phyloP scores from a whole-genome alignment of 352 stramenopile genomes.

The Pythium brassicae region DNA sequence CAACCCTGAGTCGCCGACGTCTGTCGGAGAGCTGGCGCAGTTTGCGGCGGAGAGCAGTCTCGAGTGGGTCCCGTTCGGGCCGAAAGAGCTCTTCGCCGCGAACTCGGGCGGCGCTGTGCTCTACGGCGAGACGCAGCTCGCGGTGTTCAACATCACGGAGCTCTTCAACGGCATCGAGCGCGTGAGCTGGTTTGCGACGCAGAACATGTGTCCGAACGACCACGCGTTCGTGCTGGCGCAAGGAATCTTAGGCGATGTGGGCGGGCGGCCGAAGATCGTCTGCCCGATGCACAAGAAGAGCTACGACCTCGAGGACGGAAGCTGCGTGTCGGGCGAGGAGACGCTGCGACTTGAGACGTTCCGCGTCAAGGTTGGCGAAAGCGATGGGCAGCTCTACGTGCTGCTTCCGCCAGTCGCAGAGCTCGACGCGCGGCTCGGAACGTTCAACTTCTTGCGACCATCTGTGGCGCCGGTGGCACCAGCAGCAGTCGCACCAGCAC shows the following conservation, averaged over 20 bases:
- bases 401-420: slow-evolving; percentile 69
- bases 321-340: slow-evolving; percentile 61
- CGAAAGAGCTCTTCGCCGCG: slow-evolving; percentile 57
- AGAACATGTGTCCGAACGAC: slow-evolving; percentile 94
- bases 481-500: slow-evolving; percentile 5
- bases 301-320: slow-evolving; percentile 76
- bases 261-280: slow-evolving; percentile 81
- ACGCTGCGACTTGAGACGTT: slow-evolving; percentile 84
- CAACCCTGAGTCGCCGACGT: slow-evolving; percentile 31
- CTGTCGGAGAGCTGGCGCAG: slow-evolving; percentile 8
- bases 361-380: slow-evolving; percentile 63
- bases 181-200: slow-evolving; percentile 87
- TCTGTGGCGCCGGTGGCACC: slow-evolving; percentile 8
- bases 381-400: slow-evolving; percentile 57
- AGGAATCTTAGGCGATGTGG: slow-evolving; percentile 83
- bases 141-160: slow-evolving; percentile 86
- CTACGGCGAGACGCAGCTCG: slow-evolving; percentile 88
- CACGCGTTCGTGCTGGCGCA: slow-evolving; percentile 91
- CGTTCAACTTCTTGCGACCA: slow-evolving; percentile 41
- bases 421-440: slow-evolving; percentile 84
- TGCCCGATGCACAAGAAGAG: slow-evolving; percentile 93
- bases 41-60: slow-evolving; percentile 9
- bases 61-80: slow-evolving; percentile 79
- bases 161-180: slow-evolving; percentile 54
- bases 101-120: slow-evolving; percentile 86